Percentiles rank a stretch among this genome's conserved stretches.
Conservation (phyloP, 139 green algal genomes). For the Axilococcus clingmanii region DNA sequence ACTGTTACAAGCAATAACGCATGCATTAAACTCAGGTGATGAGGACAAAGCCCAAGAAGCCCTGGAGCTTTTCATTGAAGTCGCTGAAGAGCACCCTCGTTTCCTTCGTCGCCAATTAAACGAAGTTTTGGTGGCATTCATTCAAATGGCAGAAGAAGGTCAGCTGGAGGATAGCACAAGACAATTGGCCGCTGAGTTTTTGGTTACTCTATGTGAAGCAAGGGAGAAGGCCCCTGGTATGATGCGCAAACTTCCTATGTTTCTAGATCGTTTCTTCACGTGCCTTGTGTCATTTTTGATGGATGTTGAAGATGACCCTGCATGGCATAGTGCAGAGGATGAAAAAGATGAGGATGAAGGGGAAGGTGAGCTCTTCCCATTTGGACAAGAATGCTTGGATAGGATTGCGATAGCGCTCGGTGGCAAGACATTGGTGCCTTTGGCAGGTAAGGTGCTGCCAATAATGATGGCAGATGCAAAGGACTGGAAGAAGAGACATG, state of each 20-base stretch:
- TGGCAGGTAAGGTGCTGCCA: constrained; percentile 61
- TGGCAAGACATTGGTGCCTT: constrained; percentile 76
- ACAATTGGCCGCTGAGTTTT: constrained; percentile 80
- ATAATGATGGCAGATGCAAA: constrained; percentile 52
- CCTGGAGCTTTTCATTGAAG: constrained; percentile 90
- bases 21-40: constrained; percentile 56
- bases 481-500: constrained; percentile 91
- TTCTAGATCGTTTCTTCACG: constrained; percentile 72
- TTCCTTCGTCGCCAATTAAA: constrained; percentile 82
- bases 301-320: constrained; percentile 87
- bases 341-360: constrained; percentile 63
- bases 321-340: constrained; percentile 63
- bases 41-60: constrained; percentile 68
- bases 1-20: constrained; percentile 63
- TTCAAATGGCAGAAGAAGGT: constrained; percentile 45
- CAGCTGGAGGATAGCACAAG: constrained; percentile 49
- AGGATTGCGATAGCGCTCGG: constrained; percentile 80
- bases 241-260: constrained; percentile 88
- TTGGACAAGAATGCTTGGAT: constrained; percentile 90
- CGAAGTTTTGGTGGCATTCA: constrained; percentile 75
- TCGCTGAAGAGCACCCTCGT: constrained; percentile 78
- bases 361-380: constrained; percentile 67
- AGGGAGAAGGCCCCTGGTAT: constrained; percentile 86
- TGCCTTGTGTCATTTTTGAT: constrained; percentile 81
- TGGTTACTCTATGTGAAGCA: constrained; percentile 91